Evolutionary conservation across 1,284 basidiomycete species (phyloP).

Genomic region (Trametes polyzona): DNA sequence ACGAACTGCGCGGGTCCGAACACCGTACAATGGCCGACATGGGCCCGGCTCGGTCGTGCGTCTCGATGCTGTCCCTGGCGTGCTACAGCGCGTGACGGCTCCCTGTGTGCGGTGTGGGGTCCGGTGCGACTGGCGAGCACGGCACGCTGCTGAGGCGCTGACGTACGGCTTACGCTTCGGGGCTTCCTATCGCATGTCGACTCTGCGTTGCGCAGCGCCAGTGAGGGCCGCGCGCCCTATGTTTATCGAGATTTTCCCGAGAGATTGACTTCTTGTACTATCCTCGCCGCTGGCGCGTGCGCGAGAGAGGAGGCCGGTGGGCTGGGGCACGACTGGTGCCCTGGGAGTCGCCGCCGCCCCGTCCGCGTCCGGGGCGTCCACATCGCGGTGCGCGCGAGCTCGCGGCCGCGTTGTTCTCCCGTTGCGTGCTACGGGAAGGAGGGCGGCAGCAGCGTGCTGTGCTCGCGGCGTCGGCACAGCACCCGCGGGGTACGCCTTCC

Average conservation of each 20-base stretch:
- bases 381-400: no score
- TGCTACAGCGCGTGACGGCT: constrained; percentile 18
- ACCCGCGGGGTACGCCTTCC: constrained; percentile 1
- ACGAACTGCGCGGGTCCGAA: constrained; percentile 21
- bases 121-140: constrained; percentile 14
- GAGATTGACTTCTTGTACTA: constrained; percentile 22
- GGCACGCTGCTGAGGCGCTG: constrained; percentile 22
- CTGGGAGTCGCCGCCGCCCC: constrained; percentile 10
- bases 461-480: background rate
- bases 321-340: no score
- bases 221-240: constrained; percentile 8
- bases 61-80: constrained; percentile 17
- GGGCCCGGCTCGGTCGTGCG: constrained; percentile 22
- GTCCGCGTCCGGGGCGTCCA: background rate
- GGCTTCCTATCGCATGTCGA: constrained; percentile 22
- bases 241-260: constrained; percentile 24
- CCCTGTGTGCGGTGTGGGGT: constrained; percentile 18
- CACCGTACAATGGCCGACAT: constrained; percentile 24
- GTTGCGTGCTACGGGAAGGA: constrained; percentile 5
- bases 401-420: constrained; percentile 15
- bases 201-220: constrained; percentile 12
- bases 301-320: background rate
- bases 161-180: constrained; percentile 17
- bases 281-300: constrained; percentile 19
- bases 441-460: background rate